These are phyloP conservation scores for Phytopythium ostracodes DNA, from an alignment of 352 stramenopile genomes.

Conservation along the genomic window DNA sequence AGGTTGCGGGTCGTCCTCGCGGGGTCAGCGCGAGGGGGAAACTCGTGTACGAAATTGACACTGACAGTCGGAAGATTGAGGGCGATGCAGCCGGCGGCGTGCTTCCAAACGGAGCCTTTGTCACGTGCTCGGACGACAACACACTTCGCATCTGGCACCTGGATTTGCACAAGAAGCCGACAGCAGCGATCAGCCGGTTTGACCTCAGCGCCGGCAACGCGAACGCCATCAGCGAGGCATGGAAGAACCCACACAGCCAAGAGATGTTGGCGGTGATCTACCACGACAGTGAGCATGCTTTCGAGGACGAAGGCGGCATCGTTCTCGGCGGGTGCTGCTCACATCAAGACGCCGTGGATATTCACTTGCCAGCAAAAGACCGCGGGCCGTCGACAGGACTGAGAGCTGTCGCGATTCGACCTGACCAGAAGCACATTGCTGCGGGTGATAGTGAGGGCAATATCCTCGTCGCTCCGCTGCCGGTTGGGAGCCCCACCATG, in stretches of 20 bases:
- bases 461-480: conserved; percentile 49
- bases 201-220: conserved; percentile 9
- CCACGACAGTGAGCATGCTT: conserved; percentile 38
- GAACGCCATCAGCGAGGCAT: conserved; percentile 21
- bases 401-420: conserved; percentile 41
- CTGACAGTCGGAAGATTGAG: conserved; percentile 5
- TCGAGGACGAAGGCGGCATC: conserved; percentile 31
- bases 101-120: conserved; percentile 65
- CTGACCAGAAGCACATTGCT: conserved; percentile 55
- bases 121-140: conserved; percentile 85
- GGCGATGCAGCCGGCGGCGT: conserved; percentile 13
- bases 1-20: conserved; percentile 40
- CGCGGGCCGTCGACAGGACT: conserved; percentile 37
- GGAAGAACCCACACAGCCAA: conserved; percentile 67
- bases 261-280: conserved; percentile 74
- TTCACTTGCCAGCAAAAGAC: conserved; percentile 38
- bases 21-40: conserved; percentile 59
- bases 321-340: conserved; percentile 61
- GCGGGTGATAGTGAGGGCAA: conserved; percentile 70
- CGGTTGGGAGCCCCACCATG: conserved; percentile 20
- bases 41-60: conserved; percentile 37
- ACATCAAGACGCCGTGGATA: conserved; percentile 28
- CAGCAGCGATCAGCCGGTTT: conserved; percentile 26
- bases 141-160: conserved; percentile 87
- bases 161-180: conserved; percentile 49